Evolutionary conservation across 2,329 filamentous ascomycete genomes (phyloP), one percentile per base, ranked within the genome.

Genomic region (Rhynchosporium graminicola): DNA sequence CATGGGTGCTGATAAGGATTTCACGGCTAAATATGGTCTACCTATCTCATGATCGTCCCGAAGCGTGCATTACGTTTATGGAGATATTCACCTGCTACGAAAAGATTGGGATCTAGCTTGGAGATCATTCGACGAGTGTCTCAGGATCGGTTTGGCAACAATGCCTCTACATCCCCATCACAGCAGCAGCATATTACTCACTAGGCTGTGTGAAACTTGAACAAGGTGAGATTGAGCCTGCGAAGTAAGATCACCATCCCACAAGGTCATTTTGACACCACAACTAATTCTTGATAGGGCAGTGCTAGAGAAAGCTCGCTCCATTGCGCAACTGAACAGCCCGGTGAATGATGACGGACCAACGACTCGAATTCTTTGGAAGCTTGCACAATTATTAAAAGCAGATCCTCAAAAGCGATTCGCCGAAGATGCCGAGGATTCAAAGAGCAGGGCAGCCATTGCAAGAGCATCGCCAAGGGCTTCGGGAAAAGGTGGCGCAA

Each of bases 401-500:
- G 62, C 58, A 12, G 64, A 71, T 45, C 64, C 64, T 15, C 64
- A 58, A 51, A 61, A 65, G 47, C 47, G 48, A 33, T 67, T 54
- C 43, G 28, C 55, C 26, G 51, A 61, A 9, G 63, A 68, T 45
- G 69, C 65, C 13, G 47, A 54, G 9, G 54, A 55, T 9, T 28
- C 68, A 40, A 47, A 64, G 6, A 63, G 48, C 8, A 61, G 68
- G 59, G 68, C 68, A 7, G 68, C 67, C 31, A 36, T 69, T 4
- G 68, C 68, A 3, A 48, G 55, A 42, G 47, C 59, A 20, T 48
- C 56, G 15, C 47, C 69, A 26, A 57, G 42, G 20, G 63, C 59
- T 6, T 69, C 72, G 46, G 74, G 71, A 7, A 73, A 76, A 68
- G 74, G 74, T 0, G 73, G 72, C 3, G 63, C 75, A 29, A 69